A percentile compares a stretch with the other conserved stretches of the same genome.
These are phyloP conservation scores for Phytophthora litchii DNA, from an alignment of 352 stramenopile species.

Conservation along the genomic window DNA sequence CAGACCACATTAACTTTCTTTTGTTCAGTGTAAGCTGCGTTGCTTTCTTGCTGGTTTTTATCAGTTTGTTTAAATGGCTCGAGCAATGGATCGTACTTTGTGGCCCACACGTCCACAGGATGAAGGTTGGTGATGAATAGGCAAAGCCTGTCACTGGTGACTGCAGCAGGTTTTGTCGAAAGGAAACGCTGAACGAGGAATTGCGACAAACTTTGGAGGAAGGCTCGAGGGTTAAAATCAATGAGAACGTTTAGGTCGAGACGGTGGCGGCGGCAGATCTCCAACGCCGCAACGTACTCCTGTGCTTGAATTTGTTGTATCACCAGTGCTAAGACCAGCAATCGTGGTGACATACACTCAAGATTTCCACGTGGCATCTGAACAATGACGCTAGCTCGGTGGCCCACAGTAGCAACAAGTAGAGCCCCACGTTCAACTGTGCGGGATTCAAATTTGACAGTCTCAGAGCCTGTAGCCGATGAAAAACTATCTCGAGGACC, in stretches of 20 bases:
- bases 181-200: conserved; percentile 46
- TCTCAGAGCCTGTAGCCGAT: conserved; percentile 12
- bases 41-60: conserved; percentile 1
- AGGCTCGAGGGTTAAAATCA: conserved; percentile 55
- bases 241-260: conserved; percentile 83
- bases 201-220: conserved; percentile 40
- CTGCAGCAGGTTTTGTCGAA: conserved; percentile 23
- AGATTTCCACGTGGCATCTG: conserved; percentile 84
- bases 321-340: conserved; percentile 62
- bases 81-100: conserved; percentile 61
- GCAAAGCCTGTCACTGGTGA: conserved; percentile 71
- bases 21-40: not conserved
- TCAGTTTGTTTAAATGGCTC: conserved; percentile 35
- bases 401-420: conserved; percentile 59
- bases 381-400: conserved; percentile 64
- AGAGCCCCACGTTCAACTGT: conserved; percentile 69
- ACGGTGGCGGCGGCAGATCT: conserved; percentile 78
- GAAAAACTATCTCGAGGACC: not conserved
- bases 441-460: conserved; percentile 39
- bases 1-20: conserved; percentile 70
- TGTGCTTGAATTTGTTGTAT: conserved; percentile 45
- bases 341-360: conserved; percentile 62
- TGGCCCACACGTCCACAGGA: conserved; percentile 65
- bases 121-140: conserved; percentile 83
- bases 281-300: conserved; percentile 57